These are phyloP conservation scores for Calonectria leucothoes DNA, from an alignment of 2,329 filamentous ascomycete species.

Conservation along the genomic window DNA sequence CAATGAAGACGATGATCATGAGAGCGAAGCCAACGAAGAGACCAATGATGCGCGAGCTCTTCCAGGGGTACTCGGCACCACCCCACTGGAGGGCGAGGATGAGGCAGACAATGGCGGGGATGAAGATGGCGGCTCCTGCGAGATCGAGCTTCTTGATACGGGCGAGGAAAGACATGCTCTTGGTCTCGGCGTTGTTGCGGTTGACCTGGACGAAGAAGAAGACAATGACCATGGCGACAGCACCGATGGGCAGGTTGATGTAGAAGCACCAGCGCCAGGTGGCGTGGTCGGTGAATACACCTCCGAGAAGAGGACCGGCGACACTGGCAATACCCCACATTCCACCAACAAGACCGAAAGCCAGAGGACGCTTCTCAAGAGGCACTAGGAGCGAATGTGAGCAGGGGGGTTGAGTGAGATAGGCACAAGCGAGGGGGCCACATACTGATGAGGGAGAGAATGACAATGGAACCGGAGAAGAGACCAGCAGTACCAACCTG, in stretches of 20 bases:
- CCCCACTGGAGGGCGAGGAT: constrained; percentile 69
- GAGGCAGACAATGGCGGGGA: constrained; percentile 64
- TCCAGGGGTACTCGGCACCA: constrained; percentile 64
- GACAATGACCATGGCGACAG: constrained; percentile 60
- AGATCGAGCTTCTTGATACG: constrained; percentile 62
- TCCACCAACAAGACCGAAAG: constrained; percentile 65
- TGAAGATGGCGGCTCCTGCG: constrained; percentile 60
- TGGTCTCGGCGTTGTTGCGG: constrained; percentile 48
- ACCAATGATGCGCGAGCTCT: constrained; percentile 59
- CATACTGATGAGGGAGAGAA: constrained; percentile 56
- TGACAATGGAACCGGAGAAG: constrained; percentile 62
- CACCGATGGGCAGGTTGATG: constrained; percentile 60
- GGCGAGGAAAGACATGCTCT: constrained; percentile 46
- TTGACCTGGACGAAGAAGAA: constrained; percentile 58
- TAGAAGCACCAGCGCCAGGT: constrained; percentile 67
- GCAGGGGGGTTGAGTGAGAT: not conserved
- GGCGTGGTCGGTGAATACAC: constrained; percentile 60
- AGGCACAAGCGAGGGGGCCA: not conserved
- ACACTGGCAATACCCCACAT: constrained; percentile 68
- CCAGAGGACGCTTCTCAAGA: constrained; percentile 63
- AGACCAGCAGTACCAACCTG: constrained; percentile 62
- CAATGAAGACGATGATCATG: constrained; percentile 60
- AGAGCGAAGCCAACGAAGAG: constrained; percentile 61
- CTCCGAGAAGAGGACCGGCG: constrained; percentile 62
- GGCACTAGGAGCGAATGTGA: constrained; percentile 52